Base-by-base conservation (phyloP, 1,139 yeast genomes). In the Yamadazyma triangularis region DNA sequence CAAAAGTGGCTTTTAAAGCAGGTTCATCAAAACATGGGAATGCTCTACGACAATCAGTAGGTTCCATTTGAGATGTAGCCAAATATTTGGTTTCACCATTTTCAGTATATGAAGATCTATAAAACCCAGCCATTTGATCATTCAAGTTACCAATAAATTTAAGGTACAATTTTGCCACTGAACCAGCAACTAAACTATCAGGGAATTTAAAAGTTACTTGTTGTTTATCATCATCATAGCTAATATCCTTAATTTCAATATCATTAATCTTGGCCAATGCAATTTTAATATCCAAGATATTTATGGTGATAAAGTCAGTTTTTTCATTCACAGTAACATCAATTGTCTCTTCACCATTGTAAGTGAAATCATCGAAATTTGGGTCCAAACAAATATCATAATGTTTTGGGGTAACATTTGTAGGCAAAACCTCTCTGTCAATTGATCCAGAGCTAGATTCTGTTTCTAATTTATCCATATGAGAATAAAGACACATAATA, bases 1-100 rank as follows among this genome's bases (percentile, higher is more conserved):
- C 78, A 51, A 85, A 87, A 28, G 80, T 73, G 10, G 95, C 91
- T 64, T 87, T 87, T 38, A 79, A 70, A 32, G 79, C 76, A 9
- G 96, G 96, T 55, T 87, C 95, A 56, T 87, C 95, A 46, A 81
- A 78, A 53, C 91, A 85, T 13, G 96, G 95, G 67, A 87, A 86
- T 4, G 95, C 95, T 44, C 89, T 72, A 48, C 96, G 76, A 42
- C 95, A 89, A 53, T 85, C 95, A 11, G 93, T 82, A 16, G 95
- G 81, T 58, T 87, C 95, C 66, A 87, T 82, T 58, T 87, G 95
- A 8, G 96, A 85, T 25, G 93, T 79, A 21, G 86, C 79, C 70
- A 85, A 73, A 45, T 72, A 72, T 45, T 77, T 74, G 21, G 73
- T 73, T 32, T 66, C 64, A n/a, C 84, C 87, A 41, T 76, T 71